These are phyloP conservation scores for Leccinum aurantiacum DNA, from an alignment of 768 basidiomycete species.

Conservation along the genomic window DNA sequence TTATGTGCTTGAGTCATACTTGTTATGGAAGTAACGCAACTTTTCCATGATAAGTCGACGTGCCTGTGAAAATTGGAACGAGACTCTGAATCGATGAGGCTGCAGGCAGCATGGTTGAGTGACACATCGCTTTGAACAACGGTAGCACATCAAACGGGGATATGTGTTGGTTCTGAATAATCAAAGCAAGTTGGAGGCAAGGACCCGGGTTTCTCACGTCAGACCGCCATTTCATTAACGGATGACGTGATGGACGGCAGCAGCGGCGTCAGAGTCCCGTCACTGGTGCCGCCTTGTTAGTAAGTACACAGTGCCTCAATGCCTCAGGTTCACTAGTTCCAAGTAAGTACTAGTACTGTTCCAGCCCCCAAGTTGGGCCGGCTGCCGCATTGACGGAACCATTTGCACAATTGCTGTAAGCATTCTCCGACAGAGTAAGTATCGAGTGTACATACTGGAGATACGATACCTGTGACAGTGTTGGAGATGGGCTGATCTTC, in stretches of 20 bases:
- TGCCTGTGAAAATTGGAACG: background rate
- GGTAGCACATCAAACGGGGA: background rate
- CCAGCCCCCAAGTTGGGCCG: too few species aligned
- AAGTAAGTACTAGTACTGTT: too few species aligned
- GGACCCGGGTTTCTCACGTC: background rate
- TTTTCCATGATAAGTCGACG: background rate
- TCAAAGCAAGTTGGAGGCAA: background rate
- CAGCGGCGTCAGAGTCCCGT: too few species aligned
- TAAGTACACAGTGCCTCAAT: too few species aligned
- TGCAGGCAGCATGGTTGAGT: background rate
- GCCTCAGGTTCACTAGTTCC: too few species aligned
- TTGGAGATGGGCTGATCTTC: too few species aligned
- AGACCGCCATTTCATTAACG: background rate
- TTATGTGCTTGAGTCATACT: background rate
- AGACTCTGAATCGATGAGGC: background rate
- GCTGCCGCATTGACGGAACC: too few species aligned
- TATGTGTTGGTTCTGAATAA: background rate
- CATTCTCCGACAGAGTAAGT: too few species aligned
- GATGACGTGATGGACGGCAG: background rate
- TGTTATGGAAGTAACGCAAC: background rate
- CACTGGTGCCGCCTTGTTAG: too few species aligned
- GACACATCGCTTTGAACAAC: background rate
- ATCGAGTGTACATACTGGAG: too few species aligned
- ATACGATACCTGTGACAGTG: too few species aligned
- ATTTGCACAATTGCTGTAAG: too few species aligned